phyloP scores from a whole-genome alignment of 2,329 filamentous ascomycete genomes.

The Aureobasidium sp. region DNA sequence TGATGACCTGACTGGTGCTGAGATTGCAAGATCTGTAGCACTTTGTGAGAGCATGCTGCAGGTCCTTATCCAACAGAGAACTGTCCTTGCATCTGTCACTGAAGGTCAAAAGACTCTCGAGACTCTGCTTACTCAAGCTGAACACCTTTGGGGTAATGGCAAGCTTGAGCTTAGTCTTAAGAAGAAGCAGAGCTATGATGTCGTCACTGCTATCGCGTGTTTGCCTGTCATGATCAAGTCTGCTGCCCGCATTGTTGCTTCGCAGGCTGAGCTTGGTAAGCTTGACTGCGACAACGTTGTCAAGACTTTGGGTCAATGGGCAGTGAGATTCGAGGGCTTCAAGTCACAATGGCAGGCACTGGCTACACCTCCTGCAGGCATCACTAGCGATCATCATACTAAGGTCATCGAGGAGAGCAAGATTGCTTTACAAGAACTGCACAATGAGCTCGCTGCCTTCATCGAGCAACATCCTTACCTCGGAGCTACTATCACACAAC shows the following conservation, averaged over 20 bases:
- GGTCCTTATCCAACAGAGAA: slow-evolving; percentile 67
- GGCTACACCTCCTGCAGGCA: slow-evolving; percentile 3
- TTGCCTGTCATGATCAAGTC: slow-evolving; percentile 73
- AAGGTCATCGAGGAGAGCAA: background rate
- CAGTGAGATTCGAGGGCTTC: background rate
- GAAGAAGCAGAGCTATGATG: slow-evolving; percentile 7
- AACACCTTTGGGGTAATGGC: slow-evolving; percentile 27
- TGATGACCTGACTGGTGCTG: slow-evolving; percentile 84
- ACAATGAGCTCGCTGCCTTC: background rate
- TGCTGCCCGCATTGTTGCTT: slow-evolving; percentile 65
- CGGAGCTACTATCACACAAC: slow-evolving; percentile 23
- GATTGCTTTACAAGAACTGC: slow-evolving; percentile 7
- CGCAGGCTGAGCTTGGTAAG: slow-evolving; percentile 72
- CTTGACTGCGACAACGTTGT: slow-evolving; percentile 25
- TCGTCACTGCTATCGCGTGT: slow-evolving; percentile 57
- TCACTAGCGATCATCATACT: background rate
- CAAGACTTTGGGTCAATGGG: slow-evolving; percentile 6
- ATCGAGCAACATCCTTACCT: slow-evolving; percentile 23
- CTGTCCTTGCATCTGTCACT: slow-evolving; percentile 43
- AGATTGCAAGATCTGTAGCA: slow-evolving; percentile 81
- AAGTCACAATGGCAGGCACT: slow-evolving; percentile 13
- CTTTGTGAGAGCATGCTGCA: slow-evolving; percentile 89
- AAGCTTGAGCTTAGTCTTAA: slow-evolving; percentile 3
- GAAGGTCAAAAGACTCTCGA: slow-evolving; percentile 39
- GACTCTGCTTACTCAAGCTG: slow-evolving; percentile 38